Evolutionary conservation across 148 eudicot genomes (phyloP).

Genomic region (Cornus kousa): DNA sequence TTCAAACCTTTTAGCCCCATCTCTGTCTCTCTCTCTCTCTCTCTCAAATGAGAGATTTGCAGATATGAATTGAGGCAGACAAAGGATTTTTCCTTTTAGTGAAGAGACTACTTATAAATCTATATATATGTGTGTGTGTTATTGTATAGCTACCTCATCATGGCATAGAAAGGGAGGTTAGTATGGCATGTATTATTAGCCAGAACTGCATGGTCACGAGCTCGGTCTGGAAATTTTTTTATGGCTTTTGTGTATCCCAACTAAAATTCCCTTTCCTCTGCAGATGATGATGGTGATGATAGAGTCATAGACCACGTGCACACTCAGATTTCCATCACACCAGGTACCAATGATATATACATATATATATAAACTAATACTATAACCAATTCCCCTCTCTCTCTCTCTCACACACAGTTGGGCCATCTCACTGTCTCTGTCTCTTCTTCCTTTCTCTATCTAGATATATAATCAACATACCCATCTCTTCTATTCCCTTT

Average conservation of each 20-base stretch:
- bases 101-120: conserved; percentile 6
- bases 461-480: neutral
- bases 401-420: too few relatives aligned
- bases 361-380: neutral
- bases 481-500: neutral
- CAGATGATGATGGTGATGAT: conserved; percentile 29
- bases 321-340: conserved; percentile 26
- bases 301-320: conserved; percentile 30
- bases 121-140: conserved; percentile 6
- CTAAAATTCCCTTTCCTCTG: conserved; percentile 15
- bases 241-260: neutral
- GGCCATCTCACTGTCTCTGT: neutral
- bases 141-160: neutral
- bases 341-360: conserved; percentile 19
- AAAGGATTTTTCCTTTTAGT: conserved; percentile 1
- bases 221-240: neutral
- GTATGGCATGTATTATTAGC: neutral
- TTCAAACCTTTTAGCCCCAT: conserved; percentile 27
- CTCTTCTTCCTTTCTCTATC: conserved; percentile 13
- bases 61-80: conserved; percentile 26
- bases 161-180: neutral
- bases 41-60: conserved; percentile 21
- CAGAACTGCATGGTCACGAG: neutral
- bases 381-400: conserved; percentile 3
- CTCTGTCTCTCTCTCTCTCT: conserved; percentile 20